phyloP scores from a whole-genome alignment of 345 rosid genomes.

The Dipteronia sinensis region DNA sequence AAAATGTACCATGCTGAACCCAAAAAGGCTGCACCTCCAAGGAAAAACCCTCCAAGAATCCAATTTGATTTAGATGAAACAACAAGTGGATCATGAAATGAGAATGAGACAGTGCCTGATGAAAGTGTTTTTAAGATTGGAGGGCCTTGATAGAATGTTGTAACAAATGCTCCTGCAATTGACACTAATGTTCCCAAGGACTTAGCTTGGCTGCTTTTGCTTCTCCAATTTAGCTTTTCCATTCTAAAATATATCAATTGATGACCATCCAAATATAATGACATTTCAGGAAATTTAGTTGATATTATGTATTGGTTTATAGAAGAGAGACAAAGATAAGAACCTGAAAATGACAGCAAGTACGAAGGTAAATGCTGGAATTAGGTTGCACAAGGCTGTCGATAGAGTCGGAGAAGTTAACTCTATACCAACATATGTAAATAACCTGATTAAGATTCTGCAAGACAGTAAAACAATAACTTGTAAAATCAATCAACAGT shows the following conservation, averaged over 20 bases:
- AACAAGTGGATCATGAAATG: constrained; percentile 21
- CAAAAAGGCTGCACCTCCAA: constrained; percentile 49
- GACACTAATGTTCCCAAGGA: constrained; percentile 56
- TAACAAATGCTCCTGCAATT: constrained; percentile 60
- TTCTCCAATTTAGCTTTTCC: constrained; percentile 58
- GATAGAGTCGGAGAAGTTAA: constrained; percentile 59
- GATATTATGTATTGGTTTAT: too few species aligned
- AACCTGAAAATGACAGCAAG: constrained; percentile 62
- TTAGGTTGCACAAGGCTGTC: constrained; percentile 58
- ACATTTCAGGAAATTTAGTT: too few species aligned
- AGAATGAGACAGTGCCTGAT: too few species aligned
- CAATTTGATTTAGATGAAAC: constrained; percentile 39
- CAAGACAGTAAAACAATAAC: constrained; percentile 3
- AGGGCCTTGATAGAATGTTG: constrained; percentile 65
- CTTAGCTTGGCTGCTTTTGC: constrained; percentile 58
- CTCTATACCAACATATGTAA: constrained; percentile 49
- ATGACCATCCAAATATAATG: neutral
- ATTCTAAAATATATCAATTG: constrained; percentile 37
- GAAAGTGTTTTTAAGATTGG: too few species aligned
- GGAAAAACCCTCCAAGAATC: constrained; percentile 61
- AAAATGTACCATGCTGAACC: constrained; percentile 46
- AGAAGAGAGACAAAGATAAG: neutral
- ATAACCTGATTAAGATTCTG: constrained; percentile 36
- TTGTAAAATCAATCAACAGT: too few species aligned
- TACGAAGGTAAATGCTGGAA: constrained; percentile 62